Evolutionary conservation across 441 rosid genomes (phyloP).

Genomic region (Pelargonium citronellum): DNA sequence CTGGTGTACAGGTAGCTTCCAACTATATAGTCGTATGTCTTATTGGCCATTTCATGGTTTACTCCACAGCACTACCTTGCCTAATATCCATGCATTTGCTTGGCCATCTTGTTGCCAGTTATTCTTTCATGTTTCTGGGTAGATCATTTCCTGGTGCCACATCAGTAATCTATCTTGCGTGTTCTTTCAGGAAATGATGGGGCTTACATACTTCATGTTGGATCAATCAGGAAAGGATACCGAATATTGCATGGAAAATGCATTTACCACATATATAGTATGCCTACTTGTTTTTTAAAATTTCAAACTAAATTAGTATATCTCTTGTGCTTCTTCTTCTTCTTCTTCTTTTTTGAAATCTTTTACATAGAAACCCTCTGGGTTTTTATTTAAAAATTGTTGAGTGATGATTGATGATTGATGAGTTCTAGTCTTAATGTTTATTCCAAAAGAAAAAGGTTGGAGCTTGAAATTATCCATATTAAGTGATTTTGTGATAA

Average conservation of each 20-base stretch:
- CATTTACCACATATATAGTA: constrained; percentile 83
- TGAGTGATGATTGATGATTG: neutral
- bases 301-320: neutral
- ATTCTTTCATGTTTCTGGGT: constrained; percentile 1
- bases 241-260: constrained; percentile 97
- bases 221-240: constrained; percentile 96
- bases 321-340: constrained; percentile 3
- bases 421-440: neutral
- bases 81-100: neutral
- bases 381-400: neutral
- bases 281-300: constrained; percentile 30
- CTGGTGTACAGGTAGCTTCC: constrained; percentile 87
- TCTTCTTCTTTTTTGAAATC: neutral
- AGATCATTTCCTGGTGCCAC: constrained; percentile 16
- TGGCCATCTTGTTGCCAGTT: neutral
- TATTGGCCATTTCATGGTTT: constrained; percentile 12
- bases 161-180: constrained; percentile 18
- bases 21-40: neutral
- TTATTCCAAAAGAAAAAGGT: neutral
- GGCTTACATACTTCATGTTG: constrained; percentile 82
- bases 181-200: constrained; percentile 92
- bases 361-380: neutral
- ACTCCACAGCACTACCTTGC: constrained; percentile 3
- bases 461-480: neutral
- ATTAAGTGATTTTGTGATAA: neutral